Base-by-base conservation (phyloP, 2,329 filamentous ascomycete genomes). In the Samsoniella hepiali region DNA sequence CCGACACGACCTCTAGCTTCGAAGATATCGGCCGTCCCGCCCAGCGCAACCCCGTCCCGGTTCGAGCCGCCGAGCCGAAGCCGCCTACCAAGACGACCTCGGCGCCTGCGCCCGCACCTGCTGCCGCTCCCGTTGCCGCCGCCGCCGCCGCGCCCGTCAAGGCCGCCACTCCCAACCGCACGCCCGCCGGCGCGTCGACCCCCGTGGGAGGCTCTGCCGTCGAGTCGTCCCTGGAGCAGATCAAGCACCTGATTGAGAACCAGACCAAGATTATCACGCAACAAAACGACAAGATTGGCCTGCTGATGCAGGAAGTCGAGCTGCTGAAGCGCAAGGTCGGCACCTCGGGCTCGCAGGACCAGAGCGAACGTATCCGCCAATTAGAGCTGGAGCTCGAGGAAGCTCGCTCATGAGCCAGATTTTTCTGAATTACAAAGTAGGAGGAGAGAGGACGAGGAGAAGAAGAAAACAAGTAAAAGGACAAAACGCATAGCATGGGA, bases 1-100 rank as follows among this genome's bases (percentile, higher is more conserved):
- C 84, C 2, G 63, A 62, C 54, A 89, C 91, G 64, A 83, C 84
- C 34, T 94, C 91, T 1, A 91, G 89, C 77, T 97, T 97, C 68
- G 93, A 97, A 73, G 92, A 97, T 72, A 84, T 95, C 38, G 76
- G 89, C 38, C 92, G 91, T 72, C 91, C 91, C 27, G 78, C 85
- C 11, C 89, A 91, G 69, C 88, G 90, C 54, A 78, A 78, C 29
- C 70, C 77, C 50, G 69, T 74, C 29, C 74, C 76, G 27, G 64
- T 73, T 54, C 74, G 73, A 34, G 70, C 63, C n/a, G 58, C 53
- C 13, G 73, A 74, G 10, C 71, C 81, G 42, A 83, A 82, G 71
- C 74, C 79, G 29, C 63, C 65, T 32, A 58, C 63, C 58, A 69
- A n/a, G 64, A 66, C 69, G 34, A 65, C 63, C 29, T 63, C 66